These are phyloP conservation scores for Catharanthus roseus DNA, from an alignment of 257 asterid genomes.

Conservation along the genomic window DNA sequence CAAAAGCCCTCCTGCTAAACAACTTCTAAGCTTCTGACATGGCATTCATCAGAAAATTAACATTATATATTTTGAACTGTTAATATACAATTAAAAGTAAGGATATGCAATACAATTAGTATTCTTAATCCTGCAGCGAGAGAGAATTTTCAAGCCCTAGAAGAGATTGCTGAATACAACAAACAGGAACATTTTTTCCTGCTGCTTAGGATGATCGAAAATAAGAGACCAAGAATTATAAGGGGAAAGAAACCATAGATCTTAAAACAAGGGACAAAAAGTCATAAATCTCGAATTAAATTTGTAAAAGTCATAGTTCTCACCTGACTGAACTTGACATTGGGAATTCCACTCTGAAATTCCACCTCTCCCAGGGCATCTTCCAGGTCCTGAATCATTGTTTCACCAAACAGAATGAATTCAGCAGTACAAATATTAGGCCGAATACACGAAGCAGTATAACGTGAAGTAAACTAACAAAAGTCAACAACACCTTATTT, in stretches of 20 bases:
- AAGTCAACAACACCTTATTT: background rate
- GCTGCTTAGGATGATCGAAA: background rate
- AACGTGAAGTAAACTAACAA: background rate
- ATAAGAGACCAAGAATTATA: background rate
- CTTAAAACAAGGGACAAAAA: background rate
- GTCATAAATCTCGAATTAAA: background rate
- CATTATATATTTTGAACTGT: background rate
- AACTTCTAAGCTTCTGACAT: background rate
- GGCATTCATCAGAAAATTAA: background rate
- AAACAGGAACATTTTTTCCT: background rate
- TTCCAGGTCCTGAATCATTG: constrained; percentile 71
- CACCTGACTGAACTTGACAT: constrained; percentile 90
- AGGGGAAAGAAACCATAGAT: background rate
- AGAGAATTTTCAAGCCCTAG: background rate
- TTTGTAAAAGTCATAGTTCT: constrained; percentile 22
- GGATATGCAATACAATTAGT: background rate
- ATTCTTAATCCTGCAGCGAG: background rate
- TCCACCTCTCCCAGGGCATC: constrained; percentile 66
- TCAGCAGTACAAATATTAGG: background rate
- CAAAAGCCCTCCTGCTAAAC: background rate
- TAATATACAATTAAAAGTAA: background rate
- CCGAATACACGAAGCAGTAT: background rate
- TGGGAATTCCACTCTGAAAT: constrained; percentile 60
- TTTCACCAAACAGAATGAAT: constrained; percentile 4
- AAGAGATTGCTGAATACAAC: background rate